A percentile compares a stretch with the other conserved stretches of the same genome.
Conservation (phyloP, 257 asterid species). For the Nicotiana noctiflora region DNA sequence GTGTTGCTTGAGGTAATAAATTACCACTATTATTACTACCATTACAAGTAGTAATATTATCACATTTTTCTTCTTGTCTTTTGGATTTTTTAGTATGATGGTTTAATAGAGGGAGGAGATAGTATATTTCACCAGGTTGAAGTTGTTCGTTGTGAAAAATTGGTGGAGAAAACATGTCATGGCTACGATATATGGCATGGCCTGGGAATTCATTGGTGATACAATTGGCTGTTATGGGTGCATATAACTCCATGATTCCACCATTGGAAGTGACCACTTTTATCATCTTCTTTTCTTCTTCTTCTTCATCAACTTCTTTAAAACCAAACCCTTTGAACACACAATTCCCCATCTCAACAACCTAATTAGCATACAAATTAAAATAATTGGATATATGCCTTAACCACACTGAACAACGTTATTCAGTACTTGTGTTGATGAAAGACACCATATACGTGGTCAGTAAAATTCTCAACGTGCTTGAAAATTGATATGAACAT, state of each 20-base stretch:
- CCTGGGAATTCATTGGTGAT: conserved; percentile 53
- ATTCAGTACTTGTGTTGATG: background rate
- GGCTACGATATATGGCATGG: conserved; percentile 33
- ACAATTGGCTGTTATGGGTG: conserved; percentile 47
- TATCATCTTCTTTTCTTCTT: conserved; percentile 13
- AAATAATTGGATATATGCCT: background rate
- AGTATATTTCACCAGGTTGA: conserved; percentile 30
- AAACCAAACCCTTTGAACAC: conserved; percentile 18
- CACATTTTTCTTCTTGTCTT: background rate
- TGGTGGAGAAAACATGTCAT: conserved; percentile 27
- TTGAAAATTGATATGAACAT: too few species aligned
- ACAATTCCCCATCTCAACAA: conserved; percentile 36
- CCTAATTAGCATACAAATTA: background rate
- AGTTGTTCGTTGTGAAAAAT: conserved; percentile 34
- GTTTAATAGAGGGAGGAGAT: conserved; percentile 35
- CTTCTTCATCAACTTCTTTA: conserved; percentile 17
- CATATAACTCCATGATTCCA: conserved; percentile 46
- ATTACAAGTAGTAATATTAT: background rate
- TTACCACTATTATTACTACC: background rate
- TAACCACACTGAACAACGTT: background rate
- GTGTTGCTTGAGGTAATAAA: background rate
- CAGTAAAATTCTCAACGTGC: too few species aligned
- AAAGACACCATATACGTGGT: too few species aligned
- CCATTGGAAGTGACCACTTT: conserved; percentile 38
- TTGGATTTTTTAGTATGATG: background rate